Evolutionary conservation across 73 alveolate genomes (phyloP).

Genomic region (Symbiodinium natans): DNA sequence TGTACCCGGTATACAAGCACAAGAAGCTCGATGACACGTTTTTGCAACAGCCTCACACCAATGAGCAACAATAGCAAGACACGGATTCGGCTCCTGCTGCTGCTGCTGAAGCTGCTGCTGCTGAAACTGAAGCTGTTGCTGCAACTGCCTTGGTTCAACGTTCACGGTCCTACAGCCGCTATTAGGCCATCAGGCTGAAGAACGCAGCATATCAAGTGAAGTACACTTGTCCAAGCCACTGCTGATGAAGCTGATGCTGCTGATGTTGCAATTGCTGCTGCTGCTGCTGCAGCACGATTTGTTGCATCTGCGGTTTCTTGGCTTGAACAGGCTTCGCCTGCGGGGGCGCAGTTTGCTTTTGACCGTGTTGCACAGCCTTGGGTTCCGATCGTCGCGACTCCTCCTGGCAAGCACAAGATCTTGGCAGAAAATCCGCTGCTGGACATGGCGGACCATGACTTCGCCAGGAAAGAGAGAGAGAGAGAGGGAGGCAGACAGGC

Average conservation of each 20-base stretch:
- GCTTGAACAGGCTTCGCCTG: conserved; percentile 12
- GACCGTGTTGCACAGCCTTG: neutral
- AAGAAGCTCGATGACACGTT: too few relatives aligned
- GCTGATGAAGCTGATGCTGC: conserved; percentile 4
- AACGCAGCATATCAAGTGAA: neutral
- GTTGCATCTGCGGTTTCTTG: conserved; percentile 7
- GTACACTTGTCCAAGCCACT: neutral
- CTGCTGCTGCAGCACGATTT: conserved; percentile 7
- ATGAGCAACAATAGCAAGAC: too few relatives aligned
- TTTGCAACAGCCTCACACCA: neutral
- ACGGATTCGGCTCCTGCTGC: neutral
- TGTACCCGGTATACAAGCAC: too few relatives aligned
- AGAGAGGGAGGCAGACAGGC: too few relatives aligned
- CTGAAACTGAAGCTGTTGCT: conserved; percentile 74
- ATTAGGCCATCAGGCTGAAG: too few relatives aligned
- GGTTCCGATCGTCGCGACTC: neutral
- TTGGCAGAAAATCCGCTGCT: neutral
- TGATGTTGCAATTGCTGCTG: conserved; percentile 5
- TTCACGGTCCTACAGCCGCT: too few relatives aligned
- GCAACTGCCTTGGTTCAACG: conserved; percentile 55
- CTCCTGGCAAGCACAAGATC: neutral
- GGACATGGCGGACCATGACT: neutral
- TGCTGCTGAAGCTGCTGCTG: conserved; percentile 69
- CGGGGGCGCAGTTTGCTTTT: neutral
- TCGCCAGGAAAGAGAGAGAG: neutral